phyloP scores from a whole-genome alignment of 2,329 filamentous ascomycete genomes.

The Colletotrichum plurivorum region DNA sequence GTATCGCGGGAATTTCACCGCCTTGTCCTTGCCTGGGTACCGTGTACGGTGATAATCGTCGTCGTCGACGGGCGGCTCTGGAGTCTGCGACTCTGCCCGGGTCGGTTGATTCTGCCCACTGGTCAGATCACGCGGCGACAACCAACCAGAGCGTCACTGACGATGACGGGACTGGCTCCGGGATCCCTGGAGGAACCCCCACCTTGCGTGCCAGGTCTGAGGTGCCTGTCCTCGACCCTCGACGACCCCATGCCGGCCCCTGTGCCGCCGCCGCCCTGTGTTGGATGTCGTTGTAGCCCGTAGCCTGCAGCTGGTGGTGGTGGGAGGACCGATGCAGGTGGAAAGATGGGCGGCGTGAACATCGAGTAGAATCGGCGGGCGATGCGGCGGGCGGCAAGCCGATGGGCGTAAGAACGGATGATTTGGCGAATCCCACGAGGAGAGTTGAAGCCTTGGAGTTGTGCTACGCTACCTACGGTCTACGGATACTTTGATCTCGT shows the following conservation, averaged over 20 bases:
- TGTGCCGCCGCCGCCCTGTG: not conserved
- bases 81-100: too few species aligned
- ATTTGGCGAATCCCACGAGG: slow-evolving; percentile 2
- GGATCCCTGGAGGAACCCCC: slow-evolving; percentile 6
- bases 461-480: too few species aligned
- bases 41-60: too few species aligned
- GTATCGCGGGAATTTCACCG: too few species aligned
- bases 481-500: too few species aligned
- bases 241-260: slow-evolving; percentile 13
- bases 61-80: too few species aligned
- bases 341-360: slow-evolving; percentile 6
- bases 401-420: slow-evolving; percentile 7
- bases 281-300: not conserved
- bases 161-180: slow-evolving; percentile 38
- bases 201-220: not conserved
- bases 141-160: slow-evolving; percentile 20
- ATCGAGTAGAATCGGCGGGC: slow-evolving; percentile 23
- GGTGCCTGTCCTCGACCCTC: not conserved
- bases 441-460: too few species aligned
- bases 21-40: too few species aligned
- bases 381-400: not conserved
- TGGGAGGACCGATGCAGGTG: slow-evolving; percentile 7
- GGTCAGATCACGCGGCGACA: not conserved
- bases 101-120: too few species aligned
- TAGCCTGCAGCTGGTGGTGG: not conserved